A percentile compares a stretch with the other conserved stretches of the same genome.
Evolutionary conservation across 2,329 filamentous ascomycete genomes (phyloP).

Genomic region (Aspergillus phoenicis): DNA sequence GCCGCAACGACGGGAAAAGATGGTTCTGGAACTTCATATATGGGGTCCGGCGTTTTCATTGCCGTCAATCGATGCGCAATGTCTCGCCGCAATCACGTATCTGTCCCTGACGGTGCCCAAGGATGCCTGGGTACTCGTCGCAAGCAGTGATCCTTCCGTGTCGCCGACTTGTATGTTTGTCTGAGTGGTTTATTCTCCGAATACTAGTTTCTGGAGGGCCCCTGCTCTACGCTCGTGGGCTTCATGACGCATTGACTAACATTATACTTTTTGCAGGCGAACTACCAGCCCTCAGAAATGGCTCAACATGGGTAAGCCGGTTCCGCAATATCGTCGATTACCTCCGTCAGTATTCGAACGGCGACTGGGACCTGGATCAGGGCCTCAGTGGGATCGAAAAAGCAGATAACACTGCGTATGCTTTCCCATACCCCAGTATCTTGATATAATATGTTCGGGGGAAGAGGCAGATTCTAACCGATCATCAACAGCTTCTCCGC

Average conservation of each 20-base stretch:
- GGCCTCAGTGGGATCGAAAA: conserved; percentile 45
- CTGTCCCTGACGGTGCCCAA: conserved; percentile 64
- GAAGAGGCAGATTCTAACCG: background rate
- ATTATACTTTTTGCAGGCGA: conserved; percentile 47
- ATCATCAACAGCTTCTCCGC: conserved; percentile 51
- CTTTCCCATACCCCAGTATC: conserved; percentile 1
- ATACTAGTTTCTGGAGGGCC: background rate
- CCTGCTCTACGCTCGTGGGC: background rate
- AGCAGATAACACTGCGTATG: conserved; percentile 56
- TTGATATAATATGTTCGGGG: too few relatives aligned
- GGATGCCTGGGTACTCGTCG: conserved; percentile 69
- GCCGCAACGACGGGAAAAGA: conserved; percentile 29
- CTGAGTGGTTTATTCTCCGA: conserved; percentile 5
- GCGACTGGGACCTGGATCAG: conserved; percentile 53
- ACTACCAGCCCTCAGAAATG: conserved; percentile 61
- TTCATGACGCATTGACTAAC: background rate
- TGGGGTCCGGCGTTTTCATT: conserved; percentile 89
- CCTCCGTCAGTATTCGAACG: conserved; percentile 49
- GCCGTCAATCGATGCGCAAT: conserved; percentile 89
- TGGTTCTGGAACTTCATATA: conserved; percentile 76
- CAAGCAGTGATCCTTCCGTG: conserved; percentile 71
- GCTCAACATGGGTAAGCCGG: conserved; percentile 54
- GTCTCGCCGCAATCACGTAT: conserved; percentile 79
- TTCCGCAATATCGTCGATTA: conserved; percentile 59
- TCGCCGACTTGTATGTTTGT: conserved; percentile 67